phyloP scores from a whole-genome alignment of 805 yeast species.

The Ogataea ramenticola region DNA sequence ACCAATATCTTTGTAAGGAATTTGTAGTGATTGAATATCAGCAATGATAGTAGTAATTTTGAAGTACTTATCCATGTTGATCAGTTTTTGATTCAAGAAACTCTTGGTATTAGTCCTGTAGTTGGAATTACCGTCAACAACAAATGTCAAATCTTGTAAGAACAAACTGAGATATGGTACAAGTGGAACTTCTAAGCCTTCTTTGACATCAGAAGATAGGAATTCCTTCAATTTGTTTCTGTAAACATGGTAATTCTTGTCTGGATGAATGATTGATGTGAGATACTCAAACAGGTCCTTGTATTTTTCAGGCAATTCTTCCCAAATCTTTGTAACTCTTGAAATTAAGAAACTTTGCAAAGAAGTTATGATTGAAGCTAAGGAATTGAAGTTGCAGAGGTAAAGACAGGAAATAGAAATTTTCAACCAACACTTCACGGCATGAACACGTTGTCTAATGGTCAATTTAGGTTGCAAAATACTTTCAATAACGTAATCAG shows the following conservation, averaged over 20 bases:
- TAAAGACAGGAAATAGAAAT: conserved; percentile 67
- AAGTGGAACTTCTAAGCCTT: conserved; percentile 44
- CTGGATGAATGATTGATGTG: conserved; percentile 65
- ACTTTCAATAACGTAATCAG: conserved; percentile 68
- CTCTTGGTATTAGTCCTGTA: conserved; percentile 46
- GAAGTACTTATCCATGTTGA: conserved; percentile 68
- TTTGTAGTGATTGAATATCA: conserved; percentile 62
- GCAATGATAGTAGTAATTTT: conserved; percentile 60
- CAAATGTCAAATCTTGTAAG: conserved; percentile 72
- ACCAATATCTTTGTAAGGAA: conserved; percentile 39
- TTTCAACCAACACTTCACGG: conserved; percentile 65
- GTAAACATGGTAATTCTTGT: conserved; percentile 64
- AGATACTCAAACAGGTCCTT: conserved; percentile 55
- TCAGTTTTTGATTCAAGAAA: conserved; percentile 48
- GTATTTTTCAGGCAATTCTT: conserved; percentile 49
- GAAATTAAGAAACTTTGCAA: conserved; percentile 67
- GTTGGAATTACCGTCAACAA: conserved; percentile 75
- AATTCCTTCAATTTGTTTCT: conserved; percentile 54
- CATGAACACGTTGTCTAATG: conserved; percentile 42
- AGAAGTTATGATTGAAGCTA: conserved; percentile 73
- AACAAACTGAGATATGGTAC: conserved; percentile 74
- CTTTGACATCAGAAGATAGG: conserved; percentile 37
- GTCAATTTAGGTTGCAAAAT: conserved; percentile 46
- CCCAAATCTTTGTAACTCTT: conserved; percentile 56
- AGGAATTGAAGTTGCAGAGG: conserved; percentile 67